A percentile compares a stretch with the other conserved stretches of the same genome.
These are phyloP conservation scores for Trifolium dubium DNA, from an alignment of 306 rosid genomes.

Conservation along the genomic window DNA sequence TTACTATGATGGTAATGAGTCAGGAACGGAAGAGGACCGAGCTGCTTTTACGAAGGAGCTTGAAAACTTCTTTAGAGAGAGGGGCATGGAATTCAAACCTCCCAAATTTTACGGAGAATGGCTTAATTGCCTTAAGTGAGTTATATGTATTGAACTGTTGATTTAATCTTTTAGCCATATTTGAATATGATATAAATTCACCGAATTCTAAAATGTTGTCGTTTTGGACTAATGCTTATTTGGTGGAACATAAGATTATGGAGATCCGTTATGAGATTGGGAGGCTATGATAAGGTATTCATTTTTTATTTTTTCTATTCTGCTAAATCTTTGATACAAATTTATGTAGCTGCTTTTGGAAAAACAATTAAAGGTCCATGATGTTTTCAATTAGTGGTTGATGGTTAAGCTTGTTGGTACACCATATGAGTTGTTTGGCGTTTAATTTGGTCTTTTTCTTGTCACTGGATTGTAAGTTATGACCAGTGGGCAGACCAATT, in stretches of 20 bases:
- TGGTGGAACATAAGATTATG: constrained; percentile 70
- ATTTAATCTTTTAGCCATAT: constrained; percentile 13
- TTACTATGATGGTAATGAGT: constrained; percentile 74
- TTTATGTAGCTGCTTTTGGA: constrained; percentile 25
- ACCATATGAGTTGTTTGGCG: constrained; percentile 20
- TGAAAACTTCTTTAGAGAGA: constrained; percentile 85
- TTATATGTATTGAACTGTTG: constrained; percentile 34
- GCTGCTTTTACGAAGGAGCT: constrained; percentile 86
- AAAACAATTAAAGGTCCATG: constrained; percentile 32
- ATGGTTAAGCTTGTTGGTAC: constrained; percentile 17
- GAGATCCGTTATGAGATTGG: constrained; percentile 92
- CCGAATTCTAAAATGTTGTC: constrained; percentile 28
- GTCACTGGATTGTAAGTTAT: constrained; percentile 3
- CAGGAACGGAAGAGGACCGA: constrained; percentile 93
- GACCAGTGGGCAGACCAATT: neutral
- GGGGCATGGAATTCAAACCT: constrained; percentile 91
- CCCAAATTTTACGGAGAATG: constrained; percentile 98
- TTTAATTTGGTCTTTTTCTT: neutral
- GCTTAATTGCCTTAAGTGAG: constrained; percentile 96
- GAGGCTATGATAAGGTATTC: constrained; percentile 98
- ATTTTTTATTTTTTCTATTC: neutral
- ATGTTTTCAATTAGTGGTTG: constrained; percentile 24
- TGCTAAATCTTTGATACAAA: constrained; percentile 3
- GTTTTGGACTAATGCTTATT: constrained; percentile 45
- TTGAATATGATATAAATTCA: constrained; percentile 17